phyloP scores from a whole-genome alignment of 1,284 basidiomycete species.

The Marasmius fiardii region DNA sequence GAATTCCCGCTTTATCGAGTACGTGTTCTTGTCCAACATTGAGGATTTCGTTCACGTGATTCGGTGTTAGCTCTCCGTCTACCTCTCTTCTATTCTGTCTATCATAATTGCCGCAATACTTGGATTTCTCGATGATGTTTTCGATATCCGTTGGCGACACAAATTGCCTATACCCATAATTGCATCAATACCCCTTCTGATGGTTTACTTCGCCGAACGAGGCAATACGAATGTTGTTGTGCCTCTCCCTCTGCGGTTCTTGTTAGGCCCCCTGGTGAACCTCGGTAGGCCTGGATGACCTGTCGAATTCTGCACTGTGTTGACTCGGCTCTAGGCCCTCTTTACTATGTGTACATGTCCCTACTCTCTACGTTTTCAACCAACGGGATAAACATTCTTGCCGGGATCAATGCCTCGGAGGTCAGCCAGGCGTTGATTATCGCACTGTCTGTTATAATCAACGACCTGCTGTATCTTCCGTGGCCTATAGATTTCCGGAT shows the following conservation, averaged over 20 bases:
- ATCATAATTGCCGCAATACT: slow-evolving; percentile 91
- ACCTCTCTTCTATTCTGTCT: slow-evolving; percentile 89
- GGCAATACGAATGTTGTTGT: slow-evolving; percentile 96
- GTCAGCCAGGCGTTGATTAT: slow-evolving; percentile 93
- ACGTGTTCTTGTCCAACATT: no score
- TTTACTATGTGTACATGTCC: slow-evolving; percentile 98
- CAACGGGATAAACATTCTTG: slow-evolving; percentile 98
- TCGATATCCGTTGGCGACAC: slow-evolving; percentile 98
- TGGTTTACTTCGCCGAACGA: slow-evolving; percentile 94
- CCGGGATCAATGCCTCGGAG: slow-evolving; percentile 97
- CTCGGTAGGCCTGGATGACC: slow-evolving; percentile 57
- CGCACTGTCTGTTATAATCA: slow-evolving; percentile 84
- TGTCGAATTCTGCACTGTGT: slow-evolving; percentile 3
- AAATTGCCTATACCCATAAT: slow-evolving; percentile 97
- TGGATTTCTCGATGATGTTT: slow-evolving; percentile 96
- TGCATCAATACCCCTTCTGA: slow-evolving; percentile 89
- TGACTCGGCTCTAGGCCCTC: slow-evolving; percentile 55
- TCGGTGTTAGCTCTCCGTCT: slow-evolving; percentile 89
- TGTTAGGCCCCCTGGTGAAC: slow-evolving; percentile 82
- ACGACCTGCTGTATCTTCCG: slow-evolving; percentile 91
- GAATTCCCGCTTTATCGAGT: slow-evolving; percentile 91
- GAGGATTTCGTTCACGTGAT: no score
- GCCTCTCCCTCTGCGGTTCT: slow-evolving; percentile 70
- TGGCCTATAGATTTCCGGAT: slow-evolving; percentile 72
- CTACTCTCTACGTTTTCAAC: slow-evolving; percentile 95